Conservation (phyloP, 2,329 filamentous ascomycete genomes). For the Trichoderma sp. region DNA sequence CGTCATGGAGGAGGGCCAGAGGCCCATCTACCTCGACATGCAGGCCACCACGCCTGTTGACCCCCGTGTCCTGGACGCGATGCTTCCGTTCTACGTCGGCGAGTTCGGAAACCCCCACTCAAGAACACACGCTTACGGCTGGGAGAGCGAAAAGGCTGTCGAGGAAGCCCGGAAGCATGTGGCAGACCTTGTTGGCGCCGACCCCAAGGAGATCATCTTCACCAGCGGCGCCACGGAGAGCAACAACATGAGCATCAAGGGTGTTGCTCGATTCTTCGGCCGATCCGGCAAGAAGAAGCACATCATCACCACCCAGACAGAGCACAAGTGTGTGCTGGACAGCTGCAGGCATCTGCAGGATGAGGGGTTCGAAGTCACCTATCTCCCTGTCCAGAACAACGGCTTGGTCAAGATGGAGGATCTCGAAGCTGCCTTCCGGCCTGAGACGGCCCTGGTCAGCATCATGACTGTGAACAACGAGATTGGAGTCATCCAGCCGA, state of each 20-base stretch:
- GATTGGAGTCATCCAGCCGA: conserved; percentile 96
- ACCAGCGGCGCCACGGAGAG: conserved; percentile 97
- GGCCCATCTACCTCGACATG: conserved; percentile 98
- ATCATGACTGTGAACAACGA: conserved; percentile 99
- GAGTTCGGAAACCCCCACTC: conserved; percentile 97
- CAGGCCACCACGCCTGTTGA: conserved; percentile 96
- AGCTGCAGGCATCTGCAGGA: conserved; percentile 96
- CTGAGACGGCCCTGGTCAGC: conserved; percentile 89
- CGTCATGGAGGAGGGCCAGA: conserved; percentile 86
- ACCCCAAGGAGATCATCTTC: conserved; percentile 98
- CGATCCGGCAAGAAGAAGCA: conserved; percentile 95
- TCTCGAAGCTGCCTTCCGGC: conserved; percentile 84
- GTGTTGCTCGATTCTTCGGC: conserved; percentile 93
- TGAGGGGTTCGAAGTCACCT: conserved; percentile 96
- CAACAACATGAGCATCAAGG: conserved; percentile 99
- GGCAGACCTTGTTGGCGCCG: conserved; percentile 85
- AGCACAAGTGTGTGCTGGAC: conserved; percentile 98
- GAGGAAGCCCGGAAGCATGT: conserved; percentile 84
- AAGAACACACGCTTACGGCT: conserved; percentile 95
- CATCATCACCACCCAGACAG: conserved; percentile 95
- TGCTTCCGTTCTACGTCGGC: conserved; percentile 92
- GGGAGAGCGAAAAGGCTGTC: conserved; percentile 94
- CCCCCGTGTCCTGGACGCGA: conserved; percentile 90
- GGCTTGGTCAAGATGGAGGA: conserved; percentile 84
- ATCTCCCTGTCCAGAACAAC: conserved; percentile 83